Conservation (phyloP, 805 yeast species). For the Candida railenensis region DNA sequence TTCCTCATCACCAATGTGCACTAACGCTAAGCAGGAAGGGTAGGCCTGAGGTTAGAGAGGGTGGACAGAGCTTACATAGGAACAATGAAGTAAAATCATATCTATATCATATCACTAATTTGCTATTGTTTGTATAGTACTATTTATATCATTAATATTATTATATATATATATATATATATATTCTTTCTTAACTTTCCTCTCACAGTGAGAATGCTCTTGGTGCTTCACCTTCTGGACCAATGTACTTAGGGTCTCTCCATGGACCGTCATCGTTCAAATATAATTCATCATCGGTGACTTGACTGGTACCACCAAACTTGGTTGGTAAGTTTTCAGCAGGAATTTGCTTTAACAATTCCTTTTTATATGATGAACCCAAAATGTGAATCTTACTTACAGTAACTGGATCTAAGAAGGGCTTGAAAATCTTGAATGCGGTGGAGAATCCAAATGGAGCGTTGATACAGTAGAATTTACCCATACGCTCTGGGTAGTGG, state of each 20-base stretch:
- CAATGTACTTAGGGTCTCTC: constrained; percentile 86
- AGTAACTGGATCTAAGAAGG: constrained; percentile 95
- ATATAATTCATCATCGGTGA: constrained; percentile 75
- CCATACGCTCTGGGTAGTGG: constrained; percentile 99
- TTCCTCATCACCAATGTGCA: no score
- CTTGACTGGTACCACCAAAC: constrained; percentile 82
- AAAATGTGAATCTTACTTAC: constrained; percentile 91
- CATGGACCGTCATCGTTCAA: constrained; percentile 95
- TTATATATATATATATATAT: no score
- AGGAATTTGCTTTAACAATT: constrained; percentile 88
- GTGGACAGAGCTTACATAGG: no score
- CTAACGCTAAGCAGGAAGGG: no score
- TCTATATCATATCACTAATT: no score
- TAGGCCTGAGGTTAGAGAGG: no score
- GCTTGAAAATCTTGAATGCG: constrained; percentile 87
- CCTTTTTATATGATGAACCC: constrained; percentile 75
- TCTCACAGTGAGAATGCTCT: constrained; percentile 20
- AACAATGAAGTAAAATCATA: no score
- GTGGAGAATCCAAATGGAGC: constrained; percentile 98
- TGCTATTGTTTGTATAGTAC: no score
- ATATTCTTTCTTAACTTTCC: background rate
- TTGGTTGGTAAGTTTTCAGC: constrained; percentile 86
- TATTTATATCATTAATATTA: background rate
- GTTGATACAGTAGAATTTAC: constrained; percentile 90
- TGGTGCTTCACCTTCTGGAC: constrained; percentile 96